Conservation (phyloP, 208 protist genomes). For the Leishmania mexicana region DNA sequence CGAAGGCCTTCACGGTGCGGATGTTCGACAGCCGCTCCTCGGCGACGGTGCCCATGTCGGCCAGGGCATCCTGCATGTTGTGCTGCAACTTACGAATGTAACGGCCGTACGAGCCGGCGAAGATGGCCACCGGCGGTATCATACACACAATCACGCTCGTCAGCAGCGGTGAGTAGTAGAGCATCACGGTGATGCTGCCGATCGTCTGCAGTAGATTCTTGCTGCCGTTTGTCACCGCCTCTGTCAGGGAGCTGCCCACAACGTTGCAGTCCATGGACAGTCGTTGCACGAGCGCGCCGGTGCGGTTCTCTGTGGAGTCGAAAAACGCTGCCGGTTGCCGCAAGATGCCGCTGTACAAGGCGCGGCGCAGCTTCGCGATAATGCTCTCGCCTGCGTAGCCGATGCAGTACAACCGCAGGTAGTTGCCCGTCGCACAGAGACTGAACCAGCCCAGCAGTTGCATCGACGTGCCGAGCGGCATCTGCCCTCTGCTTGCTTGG, state of each 20-base stretch:
- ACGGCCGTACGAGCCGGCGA: conserved; percentile 83
- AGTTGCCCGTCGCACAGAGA: conserved; percentile 72
- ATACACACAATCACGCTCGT: conserved; percentile 81
- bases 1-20: conserved; percentile 85
- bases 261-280: conserved; percentile 91
- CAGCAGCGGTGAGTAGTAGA: conserved; percentile 87
- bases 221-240: conserved; percentile 76
- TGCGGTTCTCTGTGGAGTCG: conserved; percentile 77
- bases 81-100: conserved; percentile 80
- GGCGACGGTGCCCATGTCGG: conserved; percentile 78
- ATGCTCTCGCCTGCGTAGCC: conserved; percentile 78
- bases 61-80: conserved; percentile 81
- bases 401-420: conserved; percentile 70
- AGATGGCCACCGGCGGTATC: conserved; percentile 84
- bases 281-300: conserved; percentile 77
- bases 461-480: conserved; percentile 78
- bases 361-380: conserved; percentile 67
- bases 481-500: conserved; percentile 75
- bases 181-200: conserved; percentile 83
- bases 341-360: conserved; percentile 70
- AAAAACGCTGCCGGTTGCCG: conserved; percentile 79
- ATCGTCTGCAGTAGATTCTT: conserved; percentile 86
- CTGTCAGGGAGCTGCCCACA: conserved; percentile 80
- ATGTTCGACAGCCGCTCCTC: conserved; percentile 84
- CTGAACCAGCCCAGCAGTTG: conserved; percentile 78